Evolutionary conservation across 352 stramenopile species (phyloP).

Genomic region (Phytopythium boreale): DNA sequence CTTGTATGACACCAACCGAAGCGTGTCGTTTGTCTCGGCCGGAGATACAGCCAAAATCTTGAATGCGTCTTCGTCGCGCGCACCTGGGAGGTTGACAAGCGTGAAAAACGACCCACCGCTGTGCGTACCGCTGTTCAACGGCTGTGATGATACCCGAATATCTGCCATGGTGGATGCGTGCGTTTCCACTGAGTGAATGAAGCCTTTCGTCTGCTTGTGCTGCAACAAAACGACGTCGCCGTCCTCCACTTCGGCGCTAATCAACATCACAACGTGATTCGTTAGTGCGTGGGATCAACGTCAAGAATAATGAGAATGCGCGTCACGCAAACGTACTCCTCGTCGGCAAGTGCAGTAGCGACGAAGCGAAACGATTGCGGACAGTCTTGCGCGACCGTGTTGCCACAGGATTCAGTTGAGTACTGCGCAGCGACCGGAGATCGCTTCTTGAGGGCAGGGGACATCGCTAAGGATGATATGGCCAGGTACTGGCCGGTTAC

Average conservation of each 20-base stretch:
- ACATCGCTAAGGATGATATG: slow-evolving; percentile 14
- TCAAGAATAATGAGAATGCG: neutral
- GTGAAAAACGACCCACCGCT: slow-evolving; percentile 31
- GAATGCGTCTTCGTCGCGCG: slow-evolving; percentile 71
- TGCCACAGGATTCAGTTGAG: slow-evolving; percentile 17
- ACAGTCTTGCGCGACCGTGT: slow-evolving; percentile 31
- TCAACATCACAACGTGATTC: neutral
- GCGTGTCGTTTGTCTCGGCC: slow-evolving; percentile 50
- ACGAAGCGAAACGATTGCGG: slow-evolving; percentile 56
- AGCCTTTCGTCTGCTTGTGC: slow-evolving; percentile 40
- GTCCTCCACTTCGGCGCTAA: slow-evolving; percentile 41
- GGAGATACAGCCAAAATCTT: slow-evolving; percentile 44
- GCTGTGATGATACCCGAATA: slow-evolving; percentile 58
- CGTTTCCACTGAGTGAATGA: slow-evolving; percentile 65
- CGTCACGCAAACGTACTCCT: slow-evolving; percentile 34
- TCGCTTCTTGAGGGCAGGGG: slow-evolving; percentile 14
- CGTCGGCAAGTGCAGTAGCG: slow-evolving; percentile 48
- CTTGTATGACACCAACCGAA: slow-evolving; percentile 66
- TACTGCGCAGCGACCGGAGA: slow-evolving; percentile 17
- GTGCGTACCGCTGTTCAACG: slow-evolving; percentile 25
- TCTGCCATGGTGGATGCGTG: slow-evolving; percentile 63
- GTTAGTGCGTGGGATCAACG: neutral
- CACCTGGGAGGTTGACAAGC: slow-evolving; percentile 41
- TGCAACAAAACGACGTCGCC: slow-evolving; percentile 61
- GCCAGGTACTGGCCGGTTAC: slow-evolving; percentile 56